Evolutionary conservation across 1,284 basidiomycete species (phyloP), one percentile per base, ranked within the genome.

Genomic region (Cryptococcus sp.): DNA sequence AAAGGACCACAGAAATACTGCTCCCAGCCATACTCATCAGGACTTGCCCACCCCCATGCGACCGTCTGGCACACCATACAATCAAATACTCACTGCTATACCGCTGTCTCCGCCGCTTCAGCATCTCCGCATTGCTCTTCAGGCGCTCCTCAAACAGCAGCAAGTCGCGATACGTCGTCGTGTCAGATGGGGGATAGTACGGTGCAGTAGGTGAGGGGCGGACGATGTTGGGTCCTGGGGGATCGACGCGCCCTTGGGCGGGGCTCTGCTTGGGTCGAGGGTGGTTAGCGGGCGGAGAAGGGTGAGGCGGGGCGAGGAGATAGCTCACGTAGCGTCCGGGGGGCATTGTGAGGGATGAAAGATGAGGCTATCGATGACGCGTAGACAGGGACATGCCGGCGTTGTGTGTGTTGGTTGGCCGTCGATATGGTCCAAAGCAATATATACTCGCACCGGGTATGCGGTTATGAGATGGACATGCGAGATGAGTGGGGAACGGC

Each of bases 121-220:
- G 80, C 60, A 83, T 84, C 11, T 87, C 84, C 3, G 91, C 91
- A 73, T 91, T 98, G 50, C 88, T 89, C 78, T 98, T 98, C 53
- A 98, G 84, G 16, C 96, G 82, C 77, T 98, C 94, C 78, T 98
- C 95, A 63, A 98, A 98, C 50, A 93, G 80, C 39, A 98, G 82
- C 28, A 98, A 80, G 75, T 98, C 95, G 46, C 89, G 82, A 73
- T 89, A 92, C 0, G 91, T 93, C 16, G 85, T 80, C 48, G 81
- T 80, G 72, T 91, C 88, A 60, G 84, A 82, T 12, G 84, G 76
- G 0, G 89, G 88, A 62, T 82, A 78, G 66, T 82, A 85, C 4
- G 82, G 71, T 8, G 67, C 61, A 4, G 60, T 51, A 16, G 68
- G 59, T 11, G 53, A 50, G n/a, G 66, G 66, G 7, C 62, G 57